These are phyloP conservation scores for Lathyrus aphaca DNA, from an alignment of 306 rosid species.

Conservation along the genomic window DNA sequence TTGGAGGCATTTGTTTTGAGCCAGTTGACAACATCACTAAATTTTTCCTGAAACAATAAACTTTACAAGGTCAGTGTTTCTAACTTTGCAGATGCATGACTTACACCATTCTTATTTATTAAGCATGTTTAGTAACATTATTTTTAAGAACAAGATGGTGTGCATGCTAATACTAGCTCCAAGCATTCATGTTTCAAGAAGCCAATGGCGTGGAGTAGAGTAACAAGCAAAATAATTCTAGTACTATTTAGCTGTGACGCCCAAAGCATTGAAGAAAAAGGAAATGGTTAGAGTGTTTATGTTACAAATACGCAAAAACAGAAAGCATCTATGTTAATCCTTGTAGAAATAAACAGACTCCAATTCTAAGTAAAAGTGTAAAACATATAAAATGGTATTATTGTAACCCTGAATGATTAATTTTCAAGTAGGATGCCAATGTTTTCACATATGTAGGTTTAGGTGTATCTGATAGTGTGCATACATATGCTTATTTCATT, in stretches of 20 bases:
- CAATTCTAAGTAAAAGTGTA: constrained; percentile 4
- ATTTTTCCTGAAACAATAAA: constrained; percentile 74
- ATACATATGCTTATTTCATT: constrained; percentile 13
- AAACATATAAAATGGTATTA: constrained; percentile 18
- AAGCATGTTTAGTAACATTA: constrained; percentile 2
- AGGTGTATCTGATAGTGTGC: background rate
- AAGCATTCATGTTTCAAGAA: constrained; percentile 25
- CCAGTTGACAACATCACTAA: constrained; percentile 90
- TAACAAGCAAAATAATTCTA: constrained; percentile 10
- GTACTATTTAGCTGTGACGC: constrained; percentile 1
- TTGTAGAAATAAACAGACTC: constrained; percentile 21
- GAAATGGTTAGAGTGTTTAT: constrained; percentile 4
- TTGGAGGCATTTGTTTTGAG: constrained; percentile 72
- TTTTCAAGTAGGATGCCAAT: background rate
- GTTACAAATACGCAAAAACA: constrained; percentile 12
- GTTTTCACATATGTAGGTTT: constrained; percentile 24
- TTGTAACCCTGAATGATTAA: background rate
- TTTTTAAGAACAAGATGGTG: background rate
- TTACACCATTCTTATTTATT: constrained; percentile 22
- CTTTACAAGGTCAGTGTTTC: constrained; percentile 30
- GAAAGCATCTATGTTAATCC: constrained; percentile 13
- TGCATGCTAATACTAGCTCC: constrained; percentile 26
- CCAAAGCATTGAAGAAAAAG: constrained; percentile 1
- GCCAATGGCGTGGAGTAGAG: constrained; percentile 5
- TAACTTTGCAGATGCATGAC: constrained; percentile 23